A percentile compares a stretch with the other conserved stretches of the same genome.
Conservation (phyloP, 2,329 filamentous ascomycete species). For the Cercospora janseana region DNA sequence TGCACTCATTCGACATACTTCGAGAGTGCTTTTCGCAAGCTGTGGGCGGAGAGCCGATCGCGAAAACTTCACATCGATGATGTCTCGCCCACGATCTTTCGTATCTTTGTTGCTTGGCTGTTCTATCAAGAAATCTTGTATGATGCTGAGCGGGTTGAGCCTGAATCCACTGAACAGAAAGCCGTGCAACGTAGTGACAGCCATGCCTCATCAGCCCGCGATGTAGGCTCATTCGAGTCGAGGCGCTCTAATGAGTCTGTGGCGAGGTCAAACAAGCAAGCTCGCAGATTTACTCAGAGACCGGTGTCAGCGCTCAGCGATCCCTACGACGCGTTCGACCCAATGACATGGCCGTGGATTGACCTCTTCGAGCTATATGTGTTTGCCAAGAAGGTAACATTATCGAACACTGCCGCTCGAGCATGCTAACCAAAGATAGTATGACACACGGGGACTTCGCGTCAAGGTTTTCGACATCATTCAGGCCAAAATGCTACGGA, state of each 20-base stretch:
- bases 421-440: too few relatives aligned
- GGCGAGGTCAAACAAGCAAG: neutral
- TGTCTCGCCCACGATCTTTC: conserved; percentile 12
- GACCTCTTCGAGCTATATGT: conserved; percentile 18
- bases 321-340: neutral
- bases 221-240: too few relatives aligned
- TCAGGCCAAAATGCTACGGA: conserved; percentile 13
- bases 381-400: conserved; percentile 20
- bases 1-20: conserved; percentile 19
- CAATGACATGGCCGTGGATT: conserved; percentile 16
- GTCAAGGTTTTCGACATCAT: conserved; percentile 14
- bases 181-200: neutral
- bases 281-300: neutral
- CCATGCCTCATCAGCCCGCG: neutral
- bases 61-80: conserved; percentile 8
- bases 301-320: neutral
- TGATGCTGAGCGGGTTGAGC: neutral
- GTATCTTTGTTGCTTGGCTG: conserved; percentile 20
- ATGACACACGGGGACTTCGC: conserved; percentile 18
- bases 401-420: too few relatives aligned
- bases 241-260: neutral
- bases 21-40: conserved; percentile 12
- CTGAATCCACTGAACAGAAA: neutral
- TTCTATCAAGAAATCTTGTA: conserved; percentile 15
- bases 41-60: conserved; percentile 7